Percentiles rank a stretch among this genome's conserved stretches.
These are phyloP conservation scores for Cryphonectria japonica DNA, from an alignment of 2,329 filamentous ascomycete genomes.

Conservation along the genomic window DNA sequence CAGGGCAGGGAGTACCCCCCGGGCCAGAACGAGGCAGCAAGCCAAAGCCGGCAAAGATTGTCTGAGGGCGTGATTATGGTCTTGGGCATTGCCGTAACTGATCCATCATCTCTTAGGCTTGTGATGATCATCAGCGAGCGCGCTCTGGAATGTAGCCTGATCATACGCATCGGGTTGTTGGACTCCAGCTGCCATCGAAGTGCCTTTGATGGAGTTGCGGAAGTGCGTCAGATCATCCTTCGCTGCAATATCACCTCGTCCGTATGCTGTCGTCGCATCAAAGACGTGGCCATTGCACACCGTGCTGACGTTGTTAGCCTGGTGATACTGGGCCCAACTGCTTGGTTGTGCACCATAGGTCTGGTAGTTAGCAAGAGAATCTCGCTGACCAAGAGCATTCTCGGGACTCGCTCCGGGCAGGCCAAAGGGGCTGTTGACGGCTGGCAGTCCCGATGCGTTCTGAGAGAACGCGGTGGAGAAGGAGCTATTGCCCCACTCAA, in stretches of 20 bases:
- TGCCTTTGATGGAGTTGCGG: conserved; percentile 31
- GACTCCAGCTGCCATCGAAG: conserved; percentile 27
- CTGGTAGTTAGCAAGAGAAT: conserved; percentile 17
- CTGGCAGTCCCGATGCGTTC: conserved; percentile 37
- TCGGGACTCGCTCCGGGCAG: conserved; percentile 30
- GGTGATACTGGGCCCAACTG: conserved; percentile 13
- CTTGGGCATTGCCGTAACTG: neutral
- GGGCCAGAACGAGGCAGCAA: neutral
- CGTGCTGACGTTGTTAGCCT: conserved; percentile 17
- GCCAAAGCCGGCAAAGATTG: neutral
- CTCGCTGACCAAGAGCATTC: conserved; percentile 17
- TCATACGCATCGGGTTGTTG: conserved; percentile 33
- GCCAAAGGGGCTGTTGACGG: conserved; percentile 40
- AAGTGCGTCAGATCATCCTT: conserved; percentile 34
- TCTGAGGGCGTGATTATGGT: too few species aligned
- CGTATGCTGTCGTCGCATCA: conserved; percentile 33
- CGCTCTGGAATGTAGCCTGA: conserved; percentile 31
- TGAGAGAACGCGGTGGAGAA: conserved; percentile 36
- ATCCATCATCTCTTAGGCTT: conserved; percentile 24
- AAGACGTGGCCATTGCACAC: conserved; percentile 30
- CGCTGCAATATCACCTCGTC: conserved; percentile 26
- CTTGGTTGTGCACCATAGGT: conserved; percentile 6
- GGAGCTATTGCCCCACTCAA: conserved; percentile 29
- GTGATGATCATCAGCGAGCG: conserved; percentile 25
- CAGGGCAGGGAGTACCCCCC: neutral